Evolutionary conservation across 257 asterid species (phyloP), one percentile per base, ranked within the genome.

Genomic region (Solanum commersonii): DNA sequence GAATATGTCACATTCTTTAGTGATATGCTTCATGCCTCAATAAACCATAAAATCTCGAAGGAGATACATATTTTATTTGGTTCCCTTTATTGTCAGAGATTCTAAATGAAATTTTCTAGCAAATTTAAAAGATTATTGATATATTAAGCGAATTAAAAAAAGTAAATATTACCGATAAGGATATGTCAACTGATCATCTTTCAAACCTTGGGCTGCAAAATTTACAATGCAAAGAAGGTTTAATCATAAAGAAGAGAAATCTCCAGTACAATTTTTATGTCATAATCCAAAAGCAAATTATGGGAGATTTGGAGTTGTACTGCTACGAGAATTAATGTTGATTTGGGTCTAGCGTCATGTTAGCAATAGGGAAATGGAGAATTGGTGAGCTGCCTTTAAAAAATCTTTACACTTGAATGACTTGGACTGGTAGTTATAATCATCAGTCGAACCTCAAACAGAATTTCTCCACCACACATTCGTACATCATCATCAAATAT

Each of bases 321-420:
- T 11, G 56, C 11, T 1, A 20, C 31, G 31, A 37, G 20, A 74
- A 10, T 8, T 35, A 20, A 34, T 73, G 46, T 72, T 68, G 35
- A 27, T 6, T 27, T 68, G 74, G 35, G 35, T 68, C 18, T 42
- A 84, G 67, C 18, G 31, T 5, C 59, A 74, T 90, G 67, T n/a
- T 72, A 83, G 90, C 88, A 95, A 95, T 90, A 92, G 95, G 40
- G 91, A 88, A 67, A 83, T 94, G 84, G 96, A 91, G 89, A 90
- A 94, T 91, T 91, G 96, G 81, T 65, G 94, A 92, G 98, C 95
- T 8, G 94, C 96, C 65, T 94, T 93, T 31, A 91, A 97, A 88
- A 92, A 92, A 86, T 94, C 96, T 59, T 94, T 77, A 3, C 83
- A 40, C 14, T 27, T 27, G 34, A 25, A 78, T 78, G 2, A 35